Evolutionary conservation across 1,139 yeast genomes (phyloP).

Genomic region (Geotrichum reessii): DNA sequence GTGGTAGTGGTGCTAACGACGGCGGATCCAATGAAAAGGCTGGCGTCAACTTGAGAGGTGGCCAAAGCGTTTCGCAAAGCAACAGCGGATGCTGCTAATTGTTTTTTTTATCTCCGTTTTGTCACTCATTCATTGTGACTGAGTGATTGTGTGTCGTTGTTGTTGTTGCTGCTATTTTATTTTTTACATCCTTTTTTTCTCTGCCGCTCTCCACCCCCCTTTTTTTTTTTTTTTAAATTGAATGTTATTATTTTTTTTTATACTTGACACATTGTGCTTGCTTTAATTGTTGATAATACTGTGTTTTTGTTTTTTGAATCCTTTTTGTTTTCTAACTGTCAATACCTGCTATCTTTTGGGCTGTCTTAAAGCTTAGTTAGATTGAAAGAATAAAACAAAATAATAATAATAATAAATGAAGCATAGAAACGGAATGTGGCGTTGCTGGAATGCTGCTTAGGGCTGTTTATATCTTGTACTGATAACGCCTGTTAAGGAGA

Average conservation of each 20-base stretch:
- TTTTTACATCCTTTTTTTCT: neutral
- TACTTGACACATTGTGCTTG: neutral
- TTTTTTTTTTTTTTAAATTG: neutral
- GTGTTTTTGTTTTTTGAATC: neutral
- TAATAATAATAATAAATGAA: neutral
- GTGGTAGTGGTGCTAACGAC: slow-evolving; percentile 50
- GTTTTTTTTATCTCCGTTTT: neutral
- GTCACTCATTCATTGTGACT: neutral
- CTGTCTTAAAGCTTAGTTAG: neutral
- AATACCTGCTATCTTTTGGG: neutral
- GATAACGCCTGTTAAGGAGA: too few relatives aligned
- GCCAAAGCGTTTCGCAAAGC: slow-evolving; percentile 73
- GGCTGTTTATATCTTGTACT: too few relatives aligned
- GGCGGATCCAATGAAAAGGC: slow-evolving; percentile 53
- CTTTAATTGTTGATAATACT: neutral
- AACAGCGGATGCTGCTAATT: slow-evolving; percentile 70
- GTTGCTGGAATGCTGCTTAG: neutral
- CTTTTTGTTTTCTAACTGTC: neutral
- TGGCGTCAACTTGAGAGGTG: slow-evolving; percentile 70
- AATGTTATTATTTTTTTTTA: neutral
- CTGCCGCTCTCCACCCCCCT: neutral
- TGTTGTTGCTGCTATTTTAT: too few relatives aligned
- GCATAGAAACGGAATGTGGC: neutral
- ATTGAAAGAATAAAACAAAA: neutral
- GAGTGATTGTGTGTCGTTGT: neutral